Percentiles rank a stretch among this genome's conserved stretches.
phyloP scores from a whole-genome alignment of 2,329 filamentous ascomycete genomes.

The Chaetomiaceae sp. region DNA sequence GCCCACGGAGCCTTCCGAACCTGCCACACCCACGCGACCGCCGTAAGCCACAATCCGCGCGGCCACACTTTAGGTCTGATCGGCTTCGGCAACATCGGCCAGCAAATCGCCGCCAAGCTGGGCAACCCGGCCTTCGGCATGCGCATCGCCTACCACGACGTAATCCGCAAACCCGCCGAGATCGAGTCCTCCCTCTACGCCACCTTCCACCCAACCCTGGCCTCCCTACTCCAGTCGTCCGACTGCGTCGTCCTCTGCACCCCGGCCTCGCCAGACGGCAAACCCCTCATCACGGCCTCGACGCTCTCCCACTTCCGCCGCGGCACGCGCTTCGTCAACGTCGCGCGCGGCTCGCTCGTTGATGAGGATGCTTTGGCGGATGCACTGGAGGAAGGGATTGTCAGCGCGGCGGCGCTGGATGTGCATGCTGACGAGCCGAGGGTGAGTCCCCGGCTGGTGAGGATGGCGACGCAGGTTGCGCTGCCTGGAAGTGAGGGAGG shows the following conservation, averaged over 20 bases:
- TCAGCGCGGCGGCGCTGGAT: conserved; percentile 57
- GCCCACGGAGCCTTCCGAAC: conserved; percentile 42
- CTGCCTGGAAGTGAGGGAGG: neutral
- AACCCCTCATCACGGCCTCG: conserved; percentile 44
- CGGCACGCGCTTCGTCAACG: conserved; percentile 59
- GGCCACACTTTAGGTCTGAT: conserved; percentile 60
- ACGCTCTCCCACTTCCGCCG: conserved; percentile 48
- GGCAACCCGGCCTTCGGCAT: conserved; percentile 57
- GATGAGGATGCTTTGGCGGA: conserved; percentile 60
- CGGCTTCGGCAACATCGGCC: conserved; percentile 64
- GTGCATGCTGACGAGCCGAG: conserved; percentile 59
- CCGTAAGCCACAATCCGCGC: conserved; percentile 59
- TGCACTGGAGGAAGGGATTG: conserved; percentile 49
- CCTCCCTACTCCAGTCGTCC: conserved; percentile 45
- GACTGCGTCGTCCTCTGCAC: conserved; percentile 63
- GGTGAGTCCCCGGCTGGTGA: conserved; percentile 44
- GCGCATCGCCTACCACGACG: conserved; percentile 60
- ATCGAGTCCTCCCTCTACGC: conserved; percentile 43
- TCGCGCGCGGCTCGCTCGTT: conserved; percentile 60
- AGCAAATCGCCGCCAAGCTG: conserved; percentile 56
- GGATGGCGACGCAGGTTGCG: conserved; percentile 29
- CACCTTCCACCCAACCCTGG: conserved; percentile 47
- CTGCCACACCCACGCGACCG: conserved; percentile 57
- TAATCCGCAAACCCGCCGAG: conserved; percentile 43
- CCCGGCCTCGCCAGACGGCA: conserved; percentile 45